A percentile compares a stretch with the other conserved stretches of the same genome.
Evolutionary conservation across 306 rosid genomes (phyloP).

Genomic region (Rosa lucieae): DNA sequence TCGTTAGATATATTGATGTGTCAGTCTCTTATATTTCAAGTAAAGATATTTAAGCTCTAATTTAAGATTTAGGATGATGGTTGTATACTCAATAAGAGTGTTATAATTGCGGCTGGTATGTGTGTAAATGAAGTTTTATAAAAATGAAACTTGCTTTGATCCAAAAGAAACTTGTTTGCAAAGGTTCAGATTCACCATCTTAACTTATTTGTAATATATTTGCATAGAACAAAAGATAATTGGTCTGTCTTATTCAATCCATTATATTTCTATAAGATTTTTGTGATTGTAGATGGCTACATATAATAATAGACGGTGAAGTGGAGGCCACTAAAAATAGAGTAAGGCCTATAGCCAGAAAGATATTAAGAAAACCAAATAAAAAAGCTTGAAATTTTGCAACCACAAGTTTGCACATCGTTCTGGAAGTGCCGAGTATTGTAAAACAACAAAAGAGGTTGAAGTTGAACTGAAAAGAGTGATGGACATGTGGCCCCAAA

Average conservation of each 20-base stretch:
- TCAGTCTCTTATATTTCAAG: too few relatives aligned
- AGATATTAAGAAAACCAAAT: not conserved
- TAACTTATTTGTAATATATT: not conserved
- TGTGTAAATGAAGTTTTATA: too few relatives aligned
- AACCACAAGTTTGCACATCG: not conserved
- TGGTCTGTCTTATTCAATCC: not conserved
- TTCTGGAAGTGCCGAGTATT: not conserved
- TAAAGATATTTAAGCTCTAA: too few relatives aligned
- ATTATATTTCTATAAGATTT: not conserved
- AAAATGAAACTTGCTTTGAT: too few relatives aligned
- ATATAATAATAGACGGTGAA: not conserved
- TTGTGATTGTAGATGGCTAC: not conserved
- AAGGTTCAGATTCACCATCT: not conserved
- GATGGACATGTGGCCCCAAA: not conserved
- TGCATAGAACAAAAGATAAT: not conserved
- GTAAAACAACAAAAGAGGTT: too few relatives aligned
- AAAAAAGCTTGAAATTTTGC: not conserved
- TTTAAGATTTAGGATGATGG: too few relatives aligned
- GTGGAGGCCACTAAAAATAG: not conserved
- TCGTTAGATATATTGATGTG: too few relatives aligned
- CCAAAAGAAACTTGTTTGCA: not conserved
- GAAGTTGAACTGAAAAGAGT: not conserved
- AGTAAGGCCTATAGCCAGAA: not conserved
- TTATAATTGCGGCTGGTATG: too few relatives aligned
- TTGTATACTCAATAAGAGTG: too few relatives aligned